Percentiles rank a stretch among this genome's conserved stretches.
Conservation (phyloP, 2,329 filamentous ascomycete species). For the Didymellaceae sp. region DNA sequence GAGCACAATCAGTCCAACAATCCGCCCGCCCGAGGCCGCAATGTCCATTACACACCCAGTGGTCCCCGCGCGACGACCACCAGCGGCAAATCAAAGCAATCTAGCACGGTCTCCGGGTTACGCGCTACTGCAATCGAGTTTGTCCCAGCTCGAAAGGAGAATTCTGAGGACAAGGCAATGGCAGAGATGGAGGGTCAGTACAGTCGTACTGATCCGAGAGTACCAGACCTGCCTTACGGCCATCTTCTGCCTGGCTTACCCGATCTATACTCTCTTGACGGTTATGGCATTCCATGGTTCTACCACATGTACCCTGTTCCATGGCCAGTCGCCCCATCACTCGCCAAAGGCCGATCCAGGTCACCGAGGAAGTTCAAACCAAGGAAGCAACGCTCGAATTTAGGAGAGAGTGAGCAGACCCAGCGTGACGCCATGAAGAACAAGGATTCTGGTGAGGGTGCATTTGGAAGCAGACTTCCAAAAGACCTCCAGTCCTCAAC, state of each 20-base stretch:
- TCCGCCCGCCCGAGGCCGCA: slow-evolving; percentile 18
- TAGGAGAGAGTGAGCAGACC: neutral
- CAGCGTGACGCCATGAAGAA: neutral
- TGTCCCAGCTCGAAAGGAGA: slow-evolving; percentile 22
- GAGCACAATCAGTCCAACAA: neutral
- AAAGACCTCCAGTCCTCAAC: too few species aligned
- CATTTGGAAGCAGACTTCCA: too few species aligned
- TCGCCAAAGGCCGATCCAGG: slow-evolving; percentile 21
- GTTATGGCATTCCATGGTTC: slow-evolving; percentile 36
- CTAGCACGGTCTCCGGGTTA: slow-evolving; percentile 31
- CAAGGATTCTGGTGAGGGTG: neutral
- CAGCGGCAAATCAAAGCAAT: slow-evolving; percentile 24
- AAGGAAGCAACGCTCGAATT: slow-evolving; percentile 15
- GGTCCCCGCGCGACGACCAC: slow-evolving; percentile 8
- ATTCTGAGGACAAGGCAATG: neutral
- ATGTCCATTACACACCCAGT: slow-evolving; percentile 12
- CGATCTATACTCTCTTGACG: slow-evolving; percentile 31
- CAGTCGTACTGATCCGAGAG: neutral
- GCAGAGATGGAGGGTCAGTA: neutral
- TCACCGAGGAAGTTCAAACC: slow-evolving; percentile 29
- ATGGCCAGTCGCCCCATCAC: slow-evolving; percentile 23
- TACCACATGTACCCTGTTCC: slow-evolving; percentile 41
- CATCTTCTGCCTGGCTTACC: slow-evolving; percentile 12
- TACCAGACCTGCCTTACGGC: neutral
- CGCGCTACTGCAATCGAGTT: slow-evolving; percentile 43